Evolutionary conservation across 495 filamentous ascomycete genomes (phyloP).

Genomic region (Immersiella caudata): DNA sequence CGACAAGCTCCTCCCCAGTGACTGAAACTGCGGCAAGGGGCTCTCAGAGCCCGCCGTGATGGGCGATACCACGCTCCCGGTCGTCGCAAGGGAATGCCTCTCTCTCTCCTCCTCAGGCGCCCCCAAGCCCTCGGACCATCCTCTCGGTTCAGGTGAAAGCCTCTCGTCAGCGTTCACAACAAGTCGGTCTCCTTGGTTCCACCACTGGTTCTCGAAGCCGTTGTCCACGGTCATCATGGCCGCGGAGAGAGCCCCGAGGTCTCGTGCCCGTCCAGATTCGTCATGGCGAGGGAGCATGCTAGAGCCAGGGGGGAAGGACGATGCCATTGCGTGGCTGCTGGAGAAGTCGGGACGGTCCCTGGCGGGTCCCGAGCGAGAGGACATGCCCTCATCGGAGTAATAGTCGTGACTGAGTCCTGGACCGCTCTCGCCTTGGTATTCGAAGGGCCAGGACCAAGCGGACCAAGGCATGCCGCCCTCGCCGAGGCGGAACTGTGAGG

Average conservation of each 20-base stretch:
- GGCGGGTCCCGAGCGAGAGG: slow-evolving; percentile 3
- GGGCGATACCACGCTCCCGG: neutral
- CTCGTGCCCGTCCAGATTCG: slow-evolving; percentile 35
- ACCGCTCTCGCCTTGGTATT: slow-evolving; percentile 26
- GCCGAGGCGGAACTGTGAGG: slow-evolving; percentile 47
- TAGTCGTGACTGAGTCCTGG: slow-evolving; percentile 8
- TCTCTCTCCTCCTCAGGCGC: neutral
- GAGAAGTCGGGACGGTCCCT: slow-evolving; percentile 18
- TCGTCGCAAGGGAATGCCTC: too few species aligned
- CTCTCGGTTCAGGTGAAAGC: neutral
- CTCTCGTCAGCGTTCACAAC: neutral
- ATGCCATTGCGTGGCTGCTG: slow-evolving; percentile 32
- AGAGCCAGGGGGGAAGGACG: slow-evolving; percentile 34
- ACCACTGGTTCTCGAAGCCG: slow-evolving; percentile 56
- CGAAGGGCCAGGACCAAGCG: slow-evolving; percentile 40
- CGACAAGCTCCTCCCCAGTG: slow-evolving; percentile 30
- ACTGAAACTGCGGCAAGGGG: slow-evolving; percentile 13
- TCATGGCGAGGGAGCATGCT: slow-evolving; percentile 23
- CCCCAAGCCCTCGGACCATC: neutral
- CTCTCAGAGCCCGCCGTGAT: slow-evolving; percentile 12
- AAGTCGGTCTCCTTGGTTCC: slow-evolving; percentile 47
- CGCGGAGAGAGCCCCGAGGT: slow-evolving; percentile 52
- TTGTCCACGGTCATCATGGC: slow-evolving; percentile 62
- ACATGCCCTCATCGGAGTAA: slow-evolving; percentile 26
- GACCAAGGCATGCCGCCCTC: slow-evolving; percentile 52